Evolutionary conservation across 2,329 filamentous ascomycete species (phyloP), one percentile per base, ranked within the genome.

Genomic region (Xylogone sp.): DNA sequence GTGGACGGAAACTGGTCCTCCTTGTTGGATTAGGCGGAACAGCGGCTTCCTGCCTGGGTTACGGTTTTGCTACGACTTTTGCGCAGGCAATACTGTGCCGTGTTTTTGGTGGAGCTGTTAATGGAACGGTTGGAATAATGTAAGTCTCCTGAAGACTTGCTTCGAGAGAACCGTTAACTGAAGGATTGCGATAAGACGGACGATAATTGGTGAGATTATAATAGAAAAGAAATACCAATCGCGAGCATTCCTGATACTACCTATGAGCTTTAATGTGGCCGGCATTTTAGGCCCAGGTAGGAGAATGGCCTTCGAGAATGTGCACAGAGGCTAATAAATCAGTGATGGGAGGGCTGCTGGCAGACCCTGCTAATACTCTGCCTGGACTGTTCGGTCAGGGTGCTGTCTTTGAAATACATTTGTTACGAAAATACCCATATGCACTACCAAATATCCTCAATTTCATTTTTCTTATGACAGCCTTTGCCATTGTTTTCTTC

Each of bases 71-170:
- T 3, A 74, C 70, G 19, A 81, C 73, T 7, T 86, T 87, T 59
- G 68, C 64, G 2, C 79, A 80, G 0, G 73, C 84, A 10, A 66
- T 80, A n/a, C 86, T 84, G 64, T 72, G 65, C 62, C 69, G 86
- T 5, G 74, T 74, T 4, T 54, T 88, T 3, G 83, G 82, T 1
- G 86, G 86, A 0, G 70, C 78, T 4, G 67, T 88, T 47, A 89
- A 89, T 63, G 86, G 84, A 2, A 89, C 87, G 60, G 78, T 87
- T 6, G 84, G 84, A 0, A 83, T 89, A 4, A 84, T 88, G 81
- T 54, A 21, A 51, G 87, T 85, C n/a, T n/a, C n/a, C n/a, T n/a
- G n/a, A n/a, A n/a, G n/a, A n/a, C n/a, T n/a, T n/a, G n/a, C n/a
- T n/a, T n/a, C n/a, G n/a, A n/a, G n/a, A n/a, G n/a, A n/a, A n/a